Evolutionary conservation across 352 stramenopile species (phyloP).

Genomic region (Phytophthora parvispora): DNA sequence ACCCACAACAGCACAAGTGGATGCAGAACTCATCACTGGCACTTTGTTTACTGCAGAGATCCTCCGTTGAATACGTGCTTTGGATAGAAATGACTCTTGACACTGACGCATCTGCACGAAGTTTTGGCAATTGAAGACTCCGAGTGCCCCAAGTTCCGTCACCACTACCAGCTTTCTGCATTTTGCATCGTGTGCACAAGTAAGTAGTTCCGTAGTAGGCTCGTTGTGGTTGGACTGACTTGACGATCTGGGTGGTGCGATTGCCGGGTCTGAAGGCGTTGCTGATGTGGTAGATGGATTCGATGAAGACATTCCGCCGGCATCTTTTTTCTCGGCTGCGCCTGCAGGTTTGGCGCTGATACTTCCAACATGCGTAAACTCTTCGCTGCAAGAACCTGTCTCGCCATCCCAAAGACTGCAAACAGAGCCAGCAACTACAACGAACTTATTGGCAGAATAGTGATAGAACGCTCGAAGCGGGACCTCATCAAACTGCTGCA

Average conservation of each 20-base stretch:
- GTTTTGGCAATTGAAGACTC: slow-evolving; percentile 82
- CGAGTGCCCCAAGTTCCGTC: slow-evolving; percentile 62
- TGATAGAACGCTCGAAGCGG: slow-evolving; percentile 79
- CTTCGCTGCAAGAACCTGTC: slow-evolving; percentile 58
- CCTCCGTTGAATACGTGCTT: neutral
- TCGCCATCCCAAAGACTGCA: slow-evolving; percentile 83
- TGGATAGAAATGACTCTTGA: slow-evolving; percentile 53
- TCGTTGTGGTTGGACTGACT: slow-evolving; percentile 22
- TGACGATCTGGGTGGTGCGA: slow-evolving; percentile 4
- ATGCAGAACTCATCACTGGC: slow-evolving; percentile 16
- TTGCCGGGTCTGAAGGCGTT: neutral
- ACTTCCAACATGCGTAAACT: slow-evolving; percentile 63
- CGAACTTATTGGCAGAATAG: slow-evolving; percentile 74
- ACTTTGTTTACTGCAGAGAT: slow-evolving; percentile 1
- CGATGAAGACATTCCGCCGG: neutral
- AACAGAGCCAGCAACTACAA: slow-evolving; percentile 65
- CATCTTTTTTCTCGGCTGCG: neutral
- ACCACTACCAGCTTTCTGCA: slow-evolving; percentile 74
- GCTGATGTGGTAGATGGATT: neutral
- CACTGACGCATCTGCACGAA: slow-evolving; percentile 80
- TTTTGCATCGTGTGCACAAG: slow-evolving; percentile 62
- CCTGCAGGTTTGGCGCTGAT: neutral
- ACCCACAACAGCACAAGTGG: slow-evolving; percentile 58
- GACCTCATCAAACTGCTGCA: slow-evolving; percentile 79
- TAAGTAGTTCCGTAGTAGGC: slow-evolving; percentile 50